phyloP scores from a whole-genome alignment of 176 grass and related monocot genomes.

The Oryza coarctata region DNA sequence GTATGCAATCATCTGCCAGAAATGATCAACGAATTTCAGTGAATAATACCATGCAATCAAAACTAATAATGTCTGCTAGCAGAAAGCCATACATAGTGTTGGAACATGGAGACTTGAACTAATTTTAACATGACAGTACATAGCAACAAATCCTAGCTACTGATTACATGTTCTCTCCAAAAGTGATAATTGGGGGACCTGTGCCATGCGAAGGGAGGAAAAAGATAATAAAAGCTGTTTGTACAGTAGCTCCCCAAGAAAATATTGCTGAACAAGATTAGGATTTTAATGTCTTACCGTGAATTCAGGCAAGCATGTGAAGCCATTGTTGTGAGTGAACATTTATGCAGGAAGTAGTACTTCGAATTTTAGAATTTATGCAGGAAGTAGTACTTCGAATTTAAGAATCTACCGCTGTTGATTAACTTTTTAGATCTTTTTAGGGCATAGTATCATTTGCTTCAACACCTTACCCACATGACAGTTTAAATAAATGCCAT shows the following conservation, averaged over 20 bases:
- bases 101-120: neutral
- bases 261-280: neutral
- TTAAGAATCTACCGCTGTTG: neutral
- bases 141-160: neutral
- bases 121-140: conserved; percentile 10
- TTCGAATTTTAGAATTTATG: too few relatives aligned
- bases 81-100: neutral
- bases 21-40: conserved; percentile 34
- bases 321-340: neutral
- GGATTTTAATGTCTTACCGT: neutral
- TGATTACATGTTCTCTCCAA: neutral
- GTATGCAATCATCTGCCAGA: conserved; percentile 28
- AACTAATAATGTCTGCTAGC: conserved; percentile 11
- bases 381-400: neutral
- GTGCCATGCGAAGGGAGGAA: neutral
- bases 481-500: neutral
- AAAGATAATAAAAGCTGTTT: neutral
- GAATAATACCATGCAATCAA: neutral
- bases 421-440: neutral
- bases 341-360: neutral
- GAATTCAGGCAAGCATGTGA: neutral
- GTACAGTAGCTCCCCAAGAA: neutral
- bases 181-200: neutral
- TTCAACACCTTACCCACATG: conserved; percentile 14
- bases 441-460: neutral